Evolutionary conservation across 2,329 filamentous ascomycete species (phyloP), one percentile per base, ranked within the genome.

Genomic region (Cercospora berteroae): DNA sequence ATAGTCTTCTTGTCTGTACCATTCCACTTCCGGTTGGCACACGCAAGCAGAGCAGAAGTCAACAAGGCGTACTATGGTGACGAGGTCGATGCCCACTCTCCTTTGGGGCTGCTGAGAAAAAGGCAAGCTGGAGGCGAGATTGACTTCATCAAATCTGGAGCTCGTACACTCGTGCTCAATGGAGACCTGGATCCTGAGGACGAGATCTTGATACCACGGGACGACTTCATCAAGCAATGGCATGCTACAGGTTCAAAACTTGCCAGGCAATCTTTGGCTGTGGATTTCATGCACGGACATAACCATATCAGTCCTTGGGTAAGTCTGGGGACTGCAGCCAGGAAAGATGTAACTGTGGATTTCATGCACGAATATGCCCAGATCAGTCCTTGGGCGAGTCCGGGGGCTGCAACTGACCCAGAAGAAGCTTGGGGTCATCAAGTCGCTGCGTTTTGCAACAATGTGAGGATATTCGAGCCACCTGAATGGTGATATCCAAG

Each of bases 351-450:
- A n/a, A n/a, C 72, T 6, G 68, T 73, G 2, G 73, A 76, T 39
- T 64, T 60, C 31, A 74, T 74, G 70, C 59, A 39, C 9, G 71
- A 73, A 0, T 73, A 75, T 33, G 75, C 75, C 31, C 74, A 76
- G 42, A 73, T 75, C 55, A 74, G 73, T 64, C 72, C 74, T 1
- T 63, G 70, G 16, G 29, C 60, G 16, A 66, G 59, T 16, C 55
- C 75, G 18, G 64, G 72, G 16, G 74, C 74, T 9, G 73, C 71
- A 3, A 66, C 71, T 23, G 73, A 72, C 25, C 18, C 64, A 56
- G 74, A 75, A 52, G 73, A 76, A 56, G 70, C 71, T 5, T 73
- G 73, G 70, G 74, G 74, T 8, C 56, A 66, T 56, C 73, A 74
- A 58, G 71, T 73, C 5, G 70, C 60, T 10, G 52, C 66, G 7